These are phyloP conservation scores for Leccinum olivaceopallidum DNA, from an alignment of 768 basidiomycete species.

Conservation along the genomic window DNA sequence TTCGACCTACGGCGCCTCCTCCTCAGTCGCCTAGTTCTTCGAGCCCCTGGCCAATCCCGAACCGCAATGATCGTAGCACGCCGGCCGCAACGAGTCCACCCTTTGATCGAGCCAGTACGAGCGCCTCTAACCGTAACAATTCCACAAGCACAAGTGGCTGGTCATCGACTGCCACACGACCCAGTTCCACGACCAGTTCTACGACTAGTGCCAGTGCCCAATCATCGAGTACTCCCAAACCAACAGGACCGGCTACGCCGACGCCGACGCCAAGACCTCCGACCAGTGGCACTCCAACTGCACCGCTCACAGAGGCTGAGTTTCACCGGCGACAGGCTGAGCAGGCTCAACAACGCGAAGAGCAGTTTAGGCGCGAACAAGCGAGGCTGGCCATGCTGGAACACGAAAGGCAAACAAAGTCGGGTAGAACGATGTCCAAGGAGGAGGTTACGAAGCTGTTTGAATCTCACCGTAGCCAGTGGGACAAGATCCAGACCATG, in stretches of 20 bases:
- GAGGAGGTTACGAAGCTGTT: slow-evolving; percentile 59
- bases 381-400: slow-evolving; percentile 56
- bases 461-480: slow-evolving; percentile 62
- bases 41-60: slow-evolving; percentile 34
- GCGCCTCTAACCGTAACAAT: slow-evolving; percentile 29
- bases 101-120: slow-evolving; percentile 32
- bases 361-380: slow-evolving; percentile 68
- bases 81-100: slow-evolving; percentile 34
- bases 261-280: slow-evolving; percentile 24
- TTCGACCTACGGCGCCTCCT: slow-evolving; percentile 20
- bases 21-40: slow-evolving; percentile 32
- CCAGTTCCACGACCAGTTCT: slow-evolving; percentile 29
- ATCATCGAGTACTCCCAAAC: slow-evolving; percentile 26
- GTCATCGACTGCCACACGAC: slow-evolving; percentile 31
- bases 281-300: slow-evolving; percentile 17
- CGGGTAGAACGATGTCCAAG: slow-evolving; percentile 50
- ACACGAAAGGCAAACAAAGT: slow-evolving; percentile 42
- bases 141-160: slow-evolving; percentile 24
- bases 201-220: slow-evolving; percentile 22
- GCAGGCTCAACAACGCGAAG: slow-evolving; percentile 62
- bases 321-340: slow-evolving; percentile 67
- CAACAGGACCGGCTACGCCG: slow-evolving; percentile 24
- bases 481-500: slow-evolving; percentile 46
- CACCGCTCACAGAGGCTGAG: slow-evolving; percentile 46
- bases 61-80: slow-evolving; percentile 34